A percentile compares a stretch with the other conserved stretches of the same genome.
These are phyloP conservation scores for Torulaspora globosa DNA, from an alignment of 1,139 yeast species.

Conservation along the genomic window DNA sequence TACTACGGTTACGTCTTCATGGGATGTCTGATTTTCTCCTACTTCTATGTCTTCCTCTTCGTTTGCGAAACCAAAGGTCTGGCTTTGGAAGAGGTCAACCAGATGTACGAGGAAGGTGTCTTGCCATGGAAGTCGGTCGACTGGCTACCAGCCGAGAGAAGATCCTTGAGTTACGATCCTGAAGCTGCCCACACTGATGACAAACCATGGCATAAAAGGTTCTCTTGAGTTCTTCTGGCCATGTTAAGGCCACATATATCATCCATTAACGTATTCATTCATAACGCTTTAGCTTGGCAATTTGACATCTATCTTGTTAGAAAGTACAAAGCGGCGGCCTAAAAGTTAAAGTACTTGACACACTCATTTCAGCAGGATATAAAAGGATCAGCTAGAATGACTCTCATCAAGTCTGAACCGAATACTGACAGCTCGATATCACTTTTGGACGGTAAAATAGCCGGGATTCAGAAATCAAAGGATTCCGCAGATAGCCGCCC, in stretches of 20 bases:
- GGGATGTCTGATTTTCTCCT: constrained; percentile 7
- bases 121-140: constrained; percentile 6
- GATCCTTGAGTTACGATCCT: neutral
- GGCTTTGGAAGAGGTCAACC: constrained; percentile 7
- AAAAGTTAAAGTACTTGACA: neutral
- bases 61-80: constrained; percentile 9
- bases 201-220: constrained; percentile 2
- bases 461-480: neutral
- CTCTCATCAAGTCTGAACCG: constrained; percentile 15
- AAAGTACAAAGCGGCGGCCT: neutral
- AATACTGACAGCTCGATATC: constrained; percentile 1
- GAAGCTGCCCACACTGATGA: neutral
- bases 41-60: constrained; percentile 7
- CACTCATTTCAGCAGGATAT: neutral
- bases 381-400: constrained; percentile 4
- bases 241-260: neutral
- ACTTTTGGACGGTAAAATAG: neutral
- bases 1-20: constrained; percentile 9
- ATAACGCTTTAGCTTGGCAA: neutral
- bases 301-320: too few species aligned
- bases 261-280: neutral
- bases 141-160: constrained; percentile 3
- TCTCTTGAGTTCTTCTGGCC: neutral
- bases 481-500: constrained; percentile 14
- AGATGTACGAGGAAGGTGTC: constrained; percentile 8